Percentiles rank a stretch among this genome's conserved stretches.
phyloP scores from a whole-genome alignment of 2,329 filamentous ascomycete species.

The Pseudomassariella vexata region DNA sequence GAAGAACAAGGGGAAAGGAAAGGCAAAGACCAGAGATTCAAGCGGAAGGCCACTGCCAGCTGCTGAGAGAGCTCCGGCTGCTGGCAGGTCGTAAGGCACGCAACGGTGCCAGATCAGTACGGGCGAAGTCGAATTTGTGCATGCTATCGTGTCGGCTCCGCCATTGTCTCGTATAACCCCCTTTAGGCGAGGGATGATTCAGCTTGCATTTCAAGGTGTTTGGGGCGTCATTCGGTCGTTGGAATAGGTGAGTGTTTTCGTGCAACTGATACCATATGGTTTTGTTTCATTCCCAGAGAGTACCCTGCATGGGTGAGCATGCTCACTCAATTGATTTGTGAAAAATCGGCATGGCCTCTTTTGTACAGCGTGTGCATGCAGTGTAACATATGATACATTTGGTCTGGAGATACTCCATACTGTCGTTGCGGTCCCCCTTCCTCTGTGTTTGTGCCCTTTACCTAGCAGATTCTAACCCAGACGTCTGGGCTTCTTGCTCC shows the following conservation, averaged over 20 bases:
- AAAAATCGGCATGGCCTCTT: too few relatives aligned
- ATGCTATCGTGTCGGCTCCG: too few relatives aligned
- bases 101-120: too few relatives aligned
- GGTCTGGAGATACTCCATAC: too few relatives aligned
- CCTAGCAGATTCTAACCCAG: slow-evolving; percentile 35
- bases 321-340: slow-evolving; percentile 8
- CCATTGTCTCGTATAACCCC: too few relatives aligned
- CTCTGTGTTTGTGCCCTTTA: not conserved
- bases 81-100: too few relatives aligned
- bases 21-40: slow-evolving; percentile 38
- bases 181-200: too few relatives aligned
- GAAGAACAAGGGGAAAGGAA: slow-evolving; percentile 37
- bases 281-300: slow-evolving; percentile 3
- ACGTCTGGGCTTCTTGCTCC: slow-evolving; percentile 78
- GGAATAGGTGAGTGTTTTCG: slow-evolving; percentile 4
- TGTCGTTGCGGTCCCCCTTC: too few relatives aligned
- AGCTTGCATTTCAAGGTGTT: slow-evolving; percentile 2
- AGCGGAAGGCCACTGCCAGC: slow-evolving; percentile 45
- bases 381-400: slow-evolving; percentile 19
- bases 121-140: too few relatives aligned
- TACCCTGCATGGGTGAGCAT: slow-evolving; percentile 1
- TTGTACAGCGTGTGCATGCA: slow-evolving; percentile 18
- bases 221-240: not conserved
- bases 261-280: slow-evolving; percentile 22
- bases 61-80: slow-evolving; percentile 43